Base-by-base conservation (phyloP, 192 early-diverging fungal genomes). In the Backusella psychrophila region DNA sequence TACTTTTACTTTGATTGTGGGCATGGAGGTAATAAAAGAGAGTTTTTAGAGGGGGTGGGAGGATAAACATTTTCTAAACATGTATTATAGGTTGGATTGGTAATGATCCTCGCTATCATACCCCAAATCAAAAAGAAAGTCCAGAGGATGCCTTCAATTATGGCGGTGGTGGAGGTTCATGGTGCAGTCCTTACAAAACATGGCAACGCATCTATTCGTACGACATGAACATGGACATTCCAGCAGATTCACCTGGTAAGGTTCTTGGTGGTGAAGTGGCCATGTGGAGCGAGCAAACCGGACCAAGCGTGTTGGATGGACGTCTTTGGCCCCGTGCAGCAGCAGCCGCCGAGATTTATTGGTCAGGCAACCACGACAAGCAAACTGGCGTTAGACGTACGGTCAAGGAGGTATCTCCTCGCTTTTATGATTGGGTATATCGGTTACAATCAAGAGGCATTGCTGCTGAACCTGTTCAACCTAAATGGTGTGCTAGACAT, bases 1-100 rank as follows among this genome's bases (percentile, higher is more conserved):
- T 88, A 88, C 39, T 90, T 90, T 74, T 92, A 94, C 73, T 82
- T 94, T 38, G 91, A 94, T 81, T 94, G 92, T 74, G 92, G 92
- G 11, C 87, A 90, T 69, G 91, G 92, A 4, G 78, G 75, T 77
- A 76, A 69, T 52, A 19, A 53, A 9, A 49, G 44, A 59, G n/a
- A 29, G 3, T 21, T 9, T 21, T 33, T 33, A 33, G 17, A 21
- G 23, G 29, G 31, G n/a, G n/a, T 21, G 17, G 11, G 11, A 5
- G 26, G 26, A 34, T n/a, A n/a, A 17, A 72, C 1, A 8, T 11
- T 39, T 39, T 39, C 38, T 39, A 39, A 39, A 39, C 8, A 39
- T 11, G 1, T 39, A 39, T 26, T 5, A 19, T 65, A 72, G 84
- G 86, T 19, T 94, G 89, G 90, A 81, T 94, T 72, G 53, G 89